These are phyloP conservation scores for Venturiaceae sp. DNA, from an alignment of 2,329 filamentous ascomycete species.

Conservation along the genomic window DNA sequence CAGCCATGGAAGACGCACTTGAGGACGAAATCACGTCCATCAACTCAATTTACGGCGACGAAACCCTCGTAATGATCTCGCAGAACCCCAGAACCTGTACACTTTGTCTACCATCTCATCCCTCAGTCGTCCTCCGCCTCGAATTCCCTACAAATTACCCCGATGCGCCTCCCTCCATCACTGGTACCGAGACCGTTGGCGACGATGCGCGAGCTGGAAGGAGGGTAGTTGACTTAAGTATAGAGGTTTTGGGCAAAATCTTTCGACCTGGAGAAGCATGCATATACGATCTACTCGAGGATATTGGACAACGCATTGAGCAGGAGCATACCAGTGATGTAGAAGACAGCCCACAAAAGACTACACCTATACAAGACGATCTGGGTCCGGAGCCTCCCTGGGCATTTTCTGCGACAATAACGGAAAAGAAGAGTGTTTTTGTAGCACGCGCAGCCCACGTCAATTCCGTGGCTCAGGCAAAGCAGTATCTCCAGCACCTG, in stretches of 20 bases:
- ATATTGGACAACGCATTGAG: conserved; percentile 43
- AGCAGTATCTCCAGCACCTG: conserved; percentile 61
- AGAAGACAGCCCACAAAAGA: conserved; percentile 12
- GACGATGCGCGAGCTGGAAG: conserved; percentile 63
- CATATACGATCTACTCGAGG: conserved; percentile 83
- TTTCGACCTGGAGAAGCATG: conserved; percentile 71
- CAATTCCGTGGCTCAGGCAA: conserved; percentile 59
- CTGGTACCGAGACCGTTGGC: conserved; percentile 72
- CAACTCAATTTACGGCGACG: conserved; percentile 72
- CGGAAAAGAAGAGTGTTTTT: conserved; percentile 83
- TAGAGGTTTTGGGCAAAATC: conserved; percentile 54
- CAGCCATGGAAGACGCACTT: conserved; percentile 34
- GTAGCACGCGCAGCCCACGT: conserved; percentile 67
- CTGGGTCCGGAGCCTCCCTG: conserved; percentile 47
- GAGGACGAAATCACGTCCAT: conserved; percentile 69
- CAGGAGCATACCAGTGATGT: conserved; percentile 1
- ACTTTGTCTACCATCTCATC: conserved; percentile 56
- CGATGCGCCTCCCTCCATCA: conserved; percentile 57
- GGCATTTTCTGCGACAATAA: conserved; percentile 62
- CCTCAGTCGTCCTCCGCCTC: conserved; percentile 46
- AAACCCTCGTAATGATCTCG: conserved; percentile 40
- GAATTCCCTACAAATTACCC: conserved; percentile 70
- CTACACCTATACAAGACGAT: conserved; percentile 15
- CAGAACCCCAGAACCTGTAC: conserved; percentile 14
- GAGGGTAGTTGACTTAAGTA: conserved; percentile 58